Percentiles rank a stretch among this genome's conserved stretches.
Evolutionary conservation across 2,329 filamentous ascomycete species (phyloP).

Genomic region (Coniella lustricola): DNA sequence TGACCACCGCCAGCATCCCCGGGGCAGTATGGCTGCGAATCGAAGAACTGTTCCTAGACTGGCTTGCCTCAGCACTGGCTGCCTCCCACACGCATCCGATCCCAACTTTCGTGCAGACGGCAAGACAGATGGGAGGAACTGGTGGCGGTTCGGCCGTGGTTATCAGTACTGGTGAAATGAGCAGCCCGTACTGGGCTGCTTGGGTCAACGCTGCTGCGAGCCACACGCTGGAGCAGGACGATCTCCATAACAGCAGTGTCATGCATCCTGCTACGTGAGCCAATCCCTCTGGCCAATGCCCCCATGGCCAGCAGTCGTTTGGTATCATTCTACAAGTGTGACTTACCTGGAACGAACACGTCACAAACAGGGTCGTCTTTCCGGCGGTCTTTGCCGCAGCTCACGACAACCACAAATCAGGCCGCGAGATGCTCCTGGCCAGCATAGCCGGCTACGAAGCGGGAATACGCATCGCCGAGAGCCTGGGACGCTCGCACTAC

Average conservation of each 20-base stretch:
- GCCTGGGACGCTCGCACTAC: neutral
- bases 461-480: slow-evolving; percentile 3
- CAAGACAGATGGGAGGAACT: neutral
- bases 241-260: slow-evolving; percentile 3
- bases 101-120: neutral
- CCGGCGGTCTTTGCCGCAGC: slow-evolving; percentile 3
- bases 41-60: slow-evolving; percentile 5
- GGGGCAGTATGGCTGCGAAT: slow-evolving; percentile 3
- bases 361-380: slow-evolving; percentile 1
- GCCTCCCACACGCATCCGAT: neutral
- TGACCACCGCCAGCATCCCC: neutral
- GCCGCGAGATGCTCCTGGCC: neutral
- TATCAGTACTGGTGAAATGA: neutral
- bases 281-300: neutral
- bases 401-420: neutral
- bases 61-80: neutral
- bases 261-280: slow-evolving; percentile 4
- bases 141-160: neutral
- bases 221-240: slow-evolving; percentile 5
- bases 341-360: neutral
- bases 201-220: slow-evolving; percentile 4
- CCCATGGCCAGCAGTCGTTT: too few relatives aligned
- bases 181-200: slow-evolving; percentile 3
- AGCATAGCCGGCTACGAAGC: slow-evolving; percentile 4
- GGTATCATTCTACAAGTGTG: too few relatives aligned